Percentiles rank a stretch among this genome's conserved stretches.
Conservation (phyloP, 352 stramenopile species). For the Paralagenidium karlingii region DNA sequence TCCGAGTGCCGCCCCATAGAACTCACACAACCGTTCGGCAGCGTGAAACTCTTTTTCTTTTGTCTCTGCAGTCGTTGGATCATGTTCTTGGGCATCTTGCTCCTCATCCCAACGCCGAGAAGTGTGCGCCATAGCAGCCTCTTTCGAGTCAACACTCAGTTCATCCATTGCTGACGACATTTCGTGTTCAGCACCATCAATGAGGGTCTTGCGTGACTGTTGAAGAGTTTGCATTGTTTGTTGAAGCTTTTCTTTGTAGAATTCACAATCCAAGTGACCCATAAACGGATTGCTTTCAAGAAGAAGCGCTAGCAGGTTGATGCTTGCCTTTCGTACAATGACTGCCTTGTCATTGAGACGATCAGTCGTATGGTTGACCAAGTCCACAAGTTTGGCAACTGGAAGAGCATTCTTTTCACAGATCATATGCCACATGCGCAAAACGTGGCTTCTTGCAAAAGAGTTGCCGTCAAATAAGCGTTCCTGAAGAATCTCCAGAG, state of each 20-base stretch:
- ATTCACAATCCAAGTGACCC: constrained; percentile 74
- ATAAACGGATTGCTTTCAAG: constrained; percentile 93
- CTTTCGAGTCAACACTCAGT: constrained; percentile 2
- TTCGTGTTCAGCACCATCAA: constrained; percentile 66
- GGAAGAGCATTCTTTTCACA: constrained; percentile 79
- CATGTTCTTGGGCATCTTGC: constrained; percentile 3
- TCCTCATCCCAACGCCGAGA: constrained; percentile 13
- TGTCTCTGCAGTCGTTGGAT: constrained; percentile 8
- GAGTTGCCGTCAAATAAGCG: constrained; percentile 88
- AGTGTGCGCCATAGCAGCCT: constrained; percentile 9
- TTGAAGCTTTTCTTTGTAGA: constrained; percentile 73
- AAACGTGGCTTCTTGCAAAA: constrained; percentile 82
- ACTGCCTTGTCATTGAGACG: constrained; percentile 90
- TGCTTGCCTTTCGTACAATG: constrained; percentile 81
- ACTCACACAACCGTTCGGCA: constrained; percentile 80
- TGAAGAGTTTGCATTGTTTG: constrained; percentile 52
- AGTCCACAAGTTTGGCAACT: constrained; percentile 76
- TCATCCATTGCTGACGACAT: constrained; percentile 32
- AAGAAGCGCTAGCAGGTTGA: constrained; percentile 80
- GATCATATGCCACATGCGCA: constrained; percentile 86
- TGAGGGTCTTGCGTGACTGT: constrained; percentile 55
- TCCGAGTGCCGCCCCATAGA: constrained; percentile 82
- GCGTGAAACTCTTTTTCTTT: constrained; percentile 57
- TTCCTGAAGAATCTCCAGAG: constrained; percentile 85
- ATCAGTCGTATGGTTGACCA: constrained; percentile 19